These are phyloP conservation scores for Vanderwaltozyma tropicalis DNA, from an alignment of 805 yeast species.

Conservation along the genomic window DNA sequence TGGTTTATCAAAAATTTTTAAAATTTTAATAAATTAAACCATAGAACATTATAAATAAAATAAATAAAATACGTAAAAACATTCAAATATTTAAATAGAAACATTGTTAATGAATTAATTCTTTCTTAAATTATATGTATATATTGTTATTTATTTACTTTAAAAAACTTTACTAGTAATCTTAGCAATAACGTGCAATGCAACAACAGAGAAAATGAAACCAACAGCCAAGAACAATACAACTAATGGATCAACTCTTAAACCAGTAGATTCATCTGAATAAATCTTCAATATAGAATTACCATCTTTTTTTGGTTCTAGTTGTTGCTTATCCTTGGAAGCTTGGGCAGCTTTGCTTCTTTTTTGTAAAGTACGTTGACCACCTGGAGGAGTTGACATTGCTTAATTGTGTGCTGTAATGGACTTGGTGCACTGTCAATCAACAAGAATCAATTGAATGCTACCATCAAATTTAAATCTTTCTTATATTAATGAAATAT, in stretches of 20 bases:
- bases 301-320: slow-evolving; percentile 83
- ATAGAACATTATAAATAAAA: neutral
- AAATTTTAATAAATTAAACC: slow-evolving; percentile 22
- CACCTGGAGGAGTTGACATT: slow-evolving; percentile 40
- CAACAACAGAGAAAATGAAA: slow-evolving; percentile 86
- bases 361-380: slow-evolving; percentile 69
- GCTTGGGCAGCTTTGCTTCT: slow-evolving; percentile 62
- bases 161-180: slow-evolving; percentile 61
- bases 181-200: slow-evolving; percentile 85
- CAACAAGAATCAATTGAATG: too few species aligned
- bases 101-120: slow-evolving; percentile 1
- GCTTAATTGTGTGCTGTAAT: neutral
- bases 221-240: slow-evolving; percentile 91
- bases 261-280: slow-evolving; percentile 90
- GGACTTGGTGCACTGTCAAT: neutral
- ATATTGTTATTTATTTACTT: neutral
- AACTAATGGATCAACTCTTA: slow-evolving; percentile 89
- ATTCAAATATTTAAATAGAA: neutral
- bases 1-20: slow-evolving; percentile 76
- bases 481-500: too few species aligned
- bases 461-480: too few species aligned
- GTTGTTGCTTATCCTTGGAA: slow-evolving; percentile 44
- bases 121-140: neutral
- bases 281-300: slow-evolving; percentile 88
- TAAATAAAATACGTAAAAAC: neutral